Percentiles rank a stretch among this genome's conserved stretches.
Evolutionary conservation across 768 basidiomycete species (phyloP).

Genomic region (Lactarius hatsudake): DNA sequence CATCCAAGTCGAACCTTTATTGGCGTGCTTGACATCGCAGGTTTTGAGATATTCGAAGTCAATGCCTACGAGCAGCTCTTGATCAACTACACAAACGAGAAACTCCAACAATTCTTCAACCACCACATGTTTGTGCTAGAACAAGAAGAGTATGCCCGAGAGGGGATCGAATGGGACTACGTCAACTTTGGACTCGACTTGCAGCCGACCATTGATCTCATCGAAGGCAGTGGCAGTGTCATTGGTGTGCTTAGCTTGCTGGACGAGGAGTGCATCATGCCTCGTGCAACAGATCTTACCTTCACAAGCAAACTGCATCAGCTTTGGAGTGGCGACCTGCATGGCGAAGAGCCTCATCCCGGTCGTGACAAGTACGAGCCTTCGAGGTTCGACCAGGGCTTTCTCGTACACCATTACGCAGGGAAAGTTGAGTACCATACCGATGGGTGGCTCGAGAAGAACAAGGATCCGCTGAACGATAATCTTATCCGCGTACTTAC

Average conservation of each 20-base stretch:
- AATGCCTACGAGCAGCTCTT: conserved; percentile 97
- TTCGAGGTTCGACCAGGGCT: conserved; percentile 88
- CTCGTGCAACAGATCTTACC: conserved; percentile 92
- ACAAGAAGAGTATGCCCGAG: conserved; percentile 96
- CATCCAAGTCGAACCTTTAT: conserved; percentile 92
- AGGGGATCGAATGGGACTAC: conserved; percentile 97
- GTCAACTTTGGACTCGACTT: conserved; percentile 97
- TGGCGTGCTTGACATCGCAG: conserved; percentile 97
- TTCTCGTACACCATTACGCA: conserved; percentile 94
- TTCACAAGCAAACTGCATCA: conserved; percentile 90
- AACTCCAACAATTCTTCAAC: conserved; percentile 96
- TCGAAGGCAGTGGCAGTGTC: conserved; percentile 66
- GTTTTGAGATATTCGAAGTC: conserved; percentile 94
- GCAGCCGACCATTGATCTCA: conserved; percentile 97
- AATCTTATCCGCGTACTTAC: conserved; percentile 89
- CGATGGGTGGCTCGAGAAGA: conserved; percentile 98
- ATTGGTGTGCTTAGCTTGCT: conserved; percentile 92
- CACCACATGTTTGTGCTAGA: conserved; percentile 99
- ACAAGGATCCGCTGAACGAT: conserved; percentile 97
- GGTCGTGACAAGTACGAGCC: conserved; percentile 84
- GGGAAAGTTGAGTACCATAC: conserved; percentile 96
- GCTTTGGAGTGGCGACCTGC: conserved; percentile 59
- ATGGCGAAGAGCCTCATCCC: conserved; percentile 56
- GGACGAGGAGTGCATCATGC: conserved; percentile 99
- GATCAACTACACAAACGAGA: conserved; percentile 99